phyloP scores from a whole-genome alignment of 2,329 filamentous ascomycete species.

The Tolypocladium ophioglossoides region DNA sequence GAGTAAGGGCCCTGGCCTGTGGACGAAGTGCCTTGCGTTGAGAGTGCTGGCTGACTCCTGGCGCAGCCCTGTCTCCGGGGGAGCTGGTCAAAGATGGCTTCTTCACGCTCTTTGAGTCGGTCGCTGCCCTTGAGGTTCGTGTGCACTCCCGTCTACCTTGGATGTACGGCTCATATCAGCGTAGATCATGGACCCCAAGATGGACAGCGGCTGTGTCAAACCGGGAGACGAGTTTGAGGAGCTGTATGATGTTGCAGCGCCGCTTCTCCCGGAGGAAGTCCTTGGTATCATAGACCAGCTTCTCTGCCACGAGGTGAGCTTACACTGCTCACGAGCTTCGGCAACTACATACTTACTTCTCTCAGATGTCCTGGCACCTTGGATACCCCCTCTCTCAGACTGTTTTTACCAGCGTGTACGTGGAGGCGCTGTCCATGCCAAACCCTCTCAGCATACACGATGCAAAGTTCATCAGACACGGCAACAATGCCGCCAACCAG shows the following conservation, averaged over 20 bases:
- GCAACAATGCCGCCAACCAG: slow-evolving; percentile 15
- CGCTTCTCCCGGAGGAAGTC: slow-evolving; percentile 66
- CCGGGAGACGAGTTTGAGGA: slow-evolving; percentile 76
- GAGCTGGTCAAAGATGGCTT: slow-evolving; percentile 87
- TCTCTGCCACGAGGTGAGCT: slow-evolving; percentile 68
- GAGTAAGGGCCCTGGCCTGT: slow-evolving; percentile 27
- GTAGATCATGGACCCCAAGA: slow-evolving; percentile 97
- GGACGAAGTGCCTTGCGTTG: background rate
- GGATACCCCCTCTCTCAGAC: slow-evolving; percentile 96
- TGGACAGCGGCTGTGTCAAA: slow-evolving; percentile 85
- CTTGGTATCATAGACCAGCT: slow-evolving; percentile 92
- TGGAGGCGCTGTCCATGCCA: slow-evolving; percentile 72
- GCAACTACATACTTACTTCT: background rate
- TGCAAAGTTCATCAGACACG: slow-evolving; percentile 47
- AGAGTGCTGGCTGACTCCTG: slow-evolving; percentile 12
- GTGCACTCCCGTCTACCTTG: background rate
- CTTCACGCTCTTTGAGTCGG: slow-evolving; percentile 90
- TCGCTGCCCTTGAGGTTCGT: slow-evolving; percentile 67
- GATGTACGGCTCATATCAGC: background rate
- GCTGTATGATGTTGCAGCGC: slow-evolving; percentile 61
- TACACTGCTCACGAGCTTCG: background rate
- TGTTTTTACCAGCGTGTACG: slow-evolving; percentile 82
- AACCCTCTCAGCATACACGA: slow-evolving; percentile 52
- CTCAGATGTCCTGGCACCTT: slow-evolving; percentile 87
- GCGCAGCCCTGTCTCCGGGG: slow-evolving; percentile 61